Base-by-base conservation (phyloP, 805 yeast genomes). In the Sugiyamaella smithiae region DNA sequence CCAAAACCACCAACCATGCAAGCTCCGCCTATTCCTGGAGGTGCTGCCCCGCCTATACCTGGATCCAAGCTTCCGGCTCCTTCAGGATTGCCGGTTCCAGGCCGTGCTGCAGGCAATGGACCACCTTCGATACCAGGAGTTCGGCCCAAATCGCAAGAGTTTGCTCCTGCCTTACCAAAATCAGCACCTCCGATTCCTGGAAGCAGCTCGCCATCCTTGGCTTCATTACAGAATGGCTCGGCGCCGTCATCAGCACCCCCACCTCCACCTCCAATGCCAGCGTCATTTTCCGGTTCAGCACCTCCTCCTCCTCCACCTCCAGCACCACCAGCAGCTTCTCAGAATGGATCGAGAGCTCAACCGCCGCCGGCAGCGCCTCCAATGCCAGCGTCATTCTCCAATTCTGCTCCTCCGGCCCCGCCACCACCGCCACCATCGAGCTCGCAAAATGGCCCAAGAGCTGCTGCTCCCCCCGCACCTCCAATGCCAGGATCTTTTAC, bases 31-130 rank as follows among this genome's bases (percentile, higher is more conserved):
- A 23, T 29, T 31, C 50, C 23, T 29, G 37, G 66, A 22, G 50
- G 65, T 14, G 56, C 63, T 22, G 65, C 70, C 9, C 64, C 72
- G n/a, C 52, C 67, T 3, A 45, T 63, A 8, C 60, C 65, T 17
- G 29, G 55, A 16, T 29, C 23, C 17, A 31, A 49, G 16, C 9
- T 48, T 23, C 51, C 46, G 50, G 23, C 43, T 55, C 55, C 47
- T 36, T 53, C 24, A 33, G 56, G 11, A 29, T 23, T 31, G n/a
- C n/a, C n/a, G n/a, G n/a, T n/a, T n/a, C n/a, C n/a, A n/a, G n/a
- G n/a, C n/a, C n/a, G n/a, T n/a, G n/a, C n/a, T n/a, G n/a, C n/a
- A n/a, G n/a, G n/a, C n/a, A n/a, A n/a, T n/a, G n/a, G n/a, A n/a
- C 43, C 43, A 40, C 43, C 48, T 51, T 7, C 50, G 56, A 7